Conservation (phyloP, 2,329 filamentous ascomycete genomes). For the Aureobasidium sp. region DNA sequence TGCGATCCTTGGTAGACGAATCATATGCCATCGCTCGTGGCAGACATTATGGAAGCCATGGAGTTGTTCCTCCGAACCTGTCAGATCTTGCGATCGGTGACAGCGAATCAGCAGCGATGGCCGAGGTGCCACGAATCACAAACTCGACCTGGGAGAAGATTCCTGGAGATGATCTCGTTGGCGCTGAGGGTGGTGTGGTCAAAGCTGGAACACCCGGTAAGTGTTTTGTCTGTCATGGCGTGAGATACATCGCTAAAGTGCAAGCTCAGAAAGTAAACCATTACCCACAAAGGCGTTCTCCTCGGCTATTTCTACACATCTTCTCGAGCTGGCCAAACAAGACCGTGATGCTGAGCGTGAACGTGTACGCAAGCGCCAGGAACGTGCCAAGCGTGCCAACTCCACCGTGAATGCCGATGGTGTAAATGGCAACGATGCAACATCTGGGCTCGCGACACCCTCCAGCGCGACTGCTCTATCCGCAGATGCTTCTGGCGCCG, state of each 20-base stretch:
- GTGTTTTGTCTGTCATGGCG: not conserved
- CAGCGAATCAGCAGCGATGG: conserved; percentile 27
- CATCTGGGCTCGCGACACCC: conserved; percentile 20
- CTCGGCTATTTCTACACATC: conserved; percentile 37
- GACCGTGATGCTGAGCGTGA: conserved; percentile 68
- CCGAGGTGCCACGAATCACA: conserved; percentile 28
- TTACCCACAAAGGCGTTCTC: conserved; percentile 39
- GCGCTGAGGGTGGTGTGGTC: not conserved
- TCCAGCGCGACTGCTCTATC: conserved; percentile 22
- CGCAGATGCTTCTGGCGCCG: conserved; percentile 32
- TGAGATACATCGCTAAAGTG: not conserved
- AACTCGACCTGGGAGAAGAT: conserved; percentile 35
- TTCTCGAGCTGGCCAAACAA: conserved; percentile 54
- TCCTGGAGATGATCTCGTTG: not conserved
- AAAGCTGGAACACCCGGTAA: not conserved
- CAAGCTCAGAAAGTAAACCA: conserved; percentile 35
- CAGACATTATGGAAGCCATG: conserved; percentile 63
- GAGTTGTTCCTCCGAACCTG: conserved; percentile 69
- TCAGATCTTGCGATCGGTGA: conserved; percentile 55
- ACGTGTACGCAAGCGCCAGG: conserved; percentile 37
- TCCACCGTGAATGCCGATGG: conserved; percentile 14
- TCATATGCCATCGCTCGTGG: conserved; percentile 60
- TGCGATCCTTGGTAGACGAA: conserved; percentile 70
- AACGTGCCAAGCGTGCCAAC: conserved; percentile 25
- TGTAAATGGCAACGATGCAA: not conserved